Evolutionary conservation across 495 filamentous ascomycete species (phyloP), one percentile per base, ranked within the genome.

Genomic region (Trichoderma virens): DNA sequence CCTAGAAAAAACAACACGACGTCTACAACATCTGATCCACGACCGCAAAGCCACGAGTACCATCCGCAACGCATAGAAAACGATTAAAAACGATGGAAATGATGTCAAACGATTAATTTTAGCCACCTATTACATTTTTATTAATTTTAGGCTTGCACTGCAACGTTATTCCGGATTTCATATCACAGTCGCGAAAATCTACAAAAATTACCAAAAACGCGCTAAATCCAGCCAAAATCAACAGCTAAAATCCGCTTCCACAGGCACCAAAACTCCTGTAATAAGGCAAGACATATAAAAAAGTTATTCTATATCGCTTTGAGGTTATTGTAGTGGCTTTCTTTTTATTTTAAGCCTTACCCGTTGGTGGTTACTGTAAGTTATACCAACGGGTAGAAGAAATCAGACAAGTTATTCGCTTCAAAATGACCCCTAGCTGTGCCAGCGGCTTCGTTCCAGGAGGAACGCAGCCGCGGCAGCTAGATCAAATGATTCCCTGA

Each of bases 31-130:
- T 25, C 45, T 13, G 45, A 27, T 54, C 45, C 45, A 54, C 18
- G 45, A 54, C 45, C 45, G 4, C 45, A n/a, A 54, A 7, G 45
- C 45, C 23, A 54, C 45, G 20, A 54, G 25, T 25, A 54, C 45
- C 45, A 54, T n/a, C 45, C 45, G 45, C 45, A 54, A 54, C 45
- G 45, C 45, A 54, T 54, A 54, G 45, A 54, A 54, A 25, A 25
- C 45, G 11, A 27, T 3, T 25, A 54, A 25, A 54, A 54, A 27
- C 23, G 16, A 27, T 27, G 45, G 45, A 54, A 54, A 25, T n/a
- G 45, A 54, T 54, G 45, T 54, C 23, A 27, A 54, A 54, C 20
- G 18, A 54, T 13, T 27, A n/a, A 54, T 54, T 27, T 54, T 54
- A 25, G 5, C 45, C 2, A 54, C 45, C 6, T 23, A 3, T 4